Percentiles rank a stretch among this genome's conserved stretches.
phyloP scores from a whole-genome alignment of 257 asterid genomes.

The Prunella vulgaris region DNA sequence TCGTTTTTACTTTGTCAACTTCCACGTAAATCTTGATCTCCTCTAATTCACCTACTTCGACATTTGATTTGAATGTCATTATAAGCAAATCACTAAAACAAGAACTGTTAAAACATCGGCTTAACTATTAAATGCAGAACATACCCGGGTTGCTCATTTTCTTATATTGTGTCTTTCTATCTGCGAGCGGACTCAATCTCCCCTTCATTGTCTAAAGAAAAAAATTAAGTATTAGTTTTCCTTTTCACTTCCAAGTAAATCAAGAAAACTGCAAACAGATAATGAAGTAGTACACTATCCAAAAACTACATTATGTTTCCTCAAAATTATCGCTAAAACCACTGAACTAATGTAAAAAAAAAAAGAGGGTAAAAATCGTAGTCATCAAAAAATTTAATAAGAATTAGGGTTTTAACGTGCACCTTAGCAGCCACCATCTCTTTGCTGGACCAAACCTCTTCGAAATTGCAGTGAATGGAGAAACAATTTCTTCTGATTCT shows the following conservation, averaged over 20 bases:
- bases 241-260: background rate
- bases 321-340: background rate
- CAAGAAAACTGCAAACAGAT: background rate
- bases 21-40: constrained; percentile 47
- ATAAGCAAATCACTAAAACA: constrained; percentile 6
- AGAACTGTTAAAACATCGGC: background rate
- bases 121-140: constrained; percentile 9
- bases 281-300: background rate
- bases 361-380: background rate
- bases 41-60: constrained; percentile 25
- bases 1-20: constrained; percentile 28
- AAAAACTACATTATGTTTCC: background rate
- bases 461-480: background rate
- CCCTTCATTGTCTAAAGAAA: constrained; percentile 34
- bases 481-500: background rate
- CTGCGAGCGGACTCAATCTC: constrained; percentile 26
- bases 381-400: background rate
- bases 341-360: background rate
- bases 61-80: constrained; percentile 4
- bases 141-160: constrained; percentile 39
- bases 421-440: constrained; percentile 49
- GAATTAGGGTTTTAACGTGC: constrained; percentile 22
- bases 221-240: constrained; percentile 1
- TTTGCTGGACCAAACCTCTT: constrained; percentile 14
- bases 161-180: constrained; percentile 26